Evolutionary conservation across 2,329 filamentous ascomycete genomes (phyloP), one percentile per base, ranked within the genome.

Genomic region (Pseudogymnoascus sp.): DNA sequence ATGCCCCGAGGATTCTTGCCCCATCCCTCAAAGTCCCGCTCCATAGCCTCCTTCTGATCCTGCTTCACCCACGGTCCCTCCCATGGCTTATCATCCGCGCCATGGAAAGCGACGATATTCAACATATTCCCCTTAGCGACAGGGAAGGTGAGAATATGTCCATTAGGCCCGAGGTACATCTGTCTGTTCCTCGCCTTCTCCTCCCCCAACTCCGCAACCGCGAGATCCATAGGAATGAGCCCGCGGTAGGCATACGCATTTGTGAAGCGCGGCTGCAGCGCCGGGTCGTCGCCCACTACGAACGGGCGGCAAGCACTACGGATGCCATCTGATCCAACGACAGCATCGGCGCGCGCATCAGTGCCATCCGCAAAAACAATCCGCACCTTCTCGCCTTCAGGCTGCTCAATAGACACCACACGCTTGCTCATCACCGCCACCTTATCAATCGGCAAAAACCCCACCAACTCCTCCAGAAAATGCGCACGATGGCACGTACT

Each of bases 281-380:
- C 40, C 10, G 40, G 21, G 21, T 74, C 71, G 2, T 75, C 70
- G 1, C 79, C 80, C 4, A 86, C 73, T 3, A 87, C 70, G 9
- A 81, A 68, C 15, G 77, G 69, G 4, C 85, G 75, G 5, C 81
- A 76, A 1, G 75, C 74, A 0, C 81, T 84, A 67, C 82, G 81
- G 69, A 87, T 85, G 0, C 85, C 85, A 71, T 88, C 85, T 67
- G 82, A 85, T 3, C 82, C 85, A 58, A 87, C 74, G 1, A 83
- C 79, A 1, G 76, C 74, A 64, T 73, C 73, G 33, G 78, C 77
- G 9, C 70, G 64, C 0, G 73, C 77, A 0, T 68, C 69, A 0
- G 71, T 75, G 1, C 77, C 77, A 67, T 82, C 79, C 1, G 70
- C 67, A 63, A 82, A 79, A 2, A 66, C 64, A 42, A 79, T 58